Percentiles rank a stretch among this genome's conserved stretches.
These are phyloP conservation scores for Phytopythium litorale DNA, from an alignment of 352 stramenopile species.

Conservation along the genomic window DNA sequence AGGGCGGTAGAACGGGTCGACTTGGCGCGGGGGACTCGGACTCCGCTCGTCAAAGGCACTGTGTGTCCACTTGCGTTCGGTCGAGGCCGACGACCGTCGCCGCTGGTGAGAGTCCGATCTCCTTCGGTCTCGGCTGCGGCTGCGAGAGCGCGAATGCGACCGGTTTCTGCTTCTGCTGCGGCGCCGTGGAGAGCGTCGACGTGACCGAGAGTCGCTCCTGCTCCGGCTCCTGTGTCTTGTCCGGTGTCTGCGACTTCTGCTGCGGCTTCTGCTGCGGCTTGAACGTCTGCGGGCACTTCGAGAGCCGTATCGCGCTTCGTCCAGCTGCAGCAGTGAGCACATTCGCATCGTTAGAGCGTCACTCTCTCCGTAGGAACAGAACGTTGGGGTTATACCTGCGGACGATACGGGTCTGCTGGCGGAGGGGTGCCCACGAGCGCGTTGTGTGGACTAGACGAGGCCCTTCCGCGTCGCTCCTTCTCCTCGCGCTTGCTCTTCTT, in stretches of 20 bases:
- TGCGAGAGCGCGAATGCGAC: slow-evolving; percentile 9
- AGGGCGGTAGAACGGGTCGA: slow-evolving; percentile 62
- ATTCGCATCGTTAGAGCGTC: not conserved
- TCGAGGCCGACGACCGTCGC: slow-evolving; percentile 22
- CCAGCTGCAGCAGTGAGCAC: not conserved
- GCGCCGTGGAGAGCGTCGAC: not conserved
- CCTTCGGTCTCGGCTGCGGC: slow-evolving; percentile 14
- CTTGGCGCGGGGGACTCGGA: slow-evolving; percentile 56
- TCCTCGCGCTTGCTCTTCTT: slow-evolving; percentile 14
- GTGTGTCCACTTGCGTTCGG: slow-evolving; percentile 59
- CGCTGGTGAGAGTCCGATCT: slow-evolving; percentile 11
- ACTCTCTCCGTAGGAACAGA: not conserved
- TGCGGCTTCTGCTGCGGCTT: slow-evolving; percentile 5
- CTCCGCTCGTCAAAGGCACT: slow-evolving; percentile 70
- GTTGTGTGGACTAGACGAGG: slow-evolving; percentile 19
- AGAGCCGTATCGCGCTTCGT: slow-evolving; percentile 1
- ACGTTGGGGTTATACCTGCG: slow-evolving; percentile 3
- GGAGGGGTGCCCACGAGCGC: slow-evolving; percentile 37
- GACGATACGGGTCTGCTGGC: slow-evolving; percentile 55
- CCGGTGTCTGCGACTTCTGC: not conserved
- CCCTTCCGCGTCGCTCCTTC: slow-evolving; percentile 15
- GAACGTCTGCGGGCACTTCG: not conserved
- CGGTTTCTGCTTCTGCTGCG: slow-evolving; percentile 11
- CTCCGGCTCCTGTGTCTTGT: slow-evolving; percentile 15
- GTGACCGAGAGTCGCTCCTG: not conserved